phyloP scores from a whole-genome alignment of 805 yeast species.

The Candida parachauliodes region DNA sequence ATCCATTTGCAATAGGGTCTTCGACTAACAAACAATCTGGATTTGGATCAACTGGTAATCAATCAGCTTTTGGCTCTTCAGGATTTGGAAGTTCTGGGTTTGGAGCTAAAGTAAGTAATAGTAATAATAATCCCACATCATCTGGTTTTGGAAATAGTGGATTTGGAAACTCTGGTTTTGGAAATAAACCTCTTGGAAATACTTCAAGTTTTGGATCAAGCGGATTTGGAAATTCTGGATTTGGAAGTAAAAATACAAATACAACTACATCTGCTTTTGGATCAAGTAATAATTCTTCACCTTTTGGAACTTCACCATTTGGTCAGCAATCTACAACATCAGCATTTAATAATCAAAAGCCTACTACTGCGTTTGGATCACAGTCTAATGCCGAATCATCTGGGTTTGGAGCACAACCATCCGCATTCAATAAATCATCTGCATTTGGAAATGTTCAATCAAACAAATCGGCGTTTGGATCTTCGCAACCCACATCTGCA shows the following conservation, averaged over 20 bases:
- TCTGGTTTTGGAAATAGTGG: constrained; percentile 11
- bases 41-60: constrained; percentile 8
- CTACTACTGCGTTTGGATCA: background rate
- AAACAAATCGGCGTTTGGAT: constrained; percentile 4
- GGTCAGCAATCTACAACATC: constrained; percentile 3
- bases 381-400: background rate
- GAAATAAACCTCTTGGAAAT: constrained; percentile 12
- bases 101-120: constrained; percentile 16
- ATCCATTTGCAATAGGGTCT: constrained; percentile 10
- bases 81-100: constrained; percentile 14
- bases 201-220: constrained; percentile 12
- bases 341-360: background rate
- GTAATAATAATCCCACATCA: constrained; percentile 7
- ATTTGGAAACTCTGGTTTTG: constrained; percentile 13
- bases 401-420: no score
- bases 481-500: constrained; percentile 6
- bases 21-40: constrained; percentile 4
- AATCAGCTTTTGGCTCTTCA: constrained; percentile 14
- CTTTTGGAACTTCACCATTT: constrained; percentile 11
- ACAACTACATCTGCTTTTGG: constrained; percentile 11
- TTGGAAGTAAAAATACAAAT: constrained; percentile 3
- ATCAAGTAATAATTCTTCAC: background rate
- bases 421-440: background rate
- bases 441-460: background rate
- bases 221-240: constrained; percentile 10